Conservation (phyloP, 345 rosid genomes). For the Syzygium grande region DNA sequence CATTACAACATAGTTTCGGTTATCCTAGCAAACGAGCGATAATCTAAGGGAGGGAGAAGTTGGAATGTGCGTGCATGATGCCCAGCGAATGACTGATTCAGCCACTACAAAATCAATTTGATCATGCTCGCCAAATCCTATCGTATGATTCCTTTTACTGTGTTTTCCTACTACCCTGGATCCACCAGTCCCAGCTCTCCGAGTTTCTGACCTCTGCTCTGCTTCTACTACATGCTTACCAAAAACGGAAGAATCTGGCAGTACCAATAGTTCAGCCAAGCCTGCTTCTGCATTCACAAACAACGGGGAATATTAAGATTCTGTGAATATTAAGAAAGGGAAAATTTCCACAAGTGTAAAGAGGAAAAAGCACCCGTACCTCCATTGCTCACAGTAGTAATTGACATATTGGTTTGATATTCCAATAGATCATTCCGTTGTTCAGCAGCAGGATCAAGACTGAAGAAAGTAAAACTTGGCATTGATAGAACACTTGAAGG, state of each 20-base stretch:
- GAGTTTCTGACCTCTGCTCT: slow-evolving; percentile 23
- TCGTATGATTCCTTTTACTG: slow-evolving; percentile 59
- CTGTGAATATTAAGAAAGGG: neutral
- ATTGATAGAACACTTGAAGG: slow-evolving; percentile 41
- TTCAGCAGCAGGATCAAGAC: slow-evolving; percentile 23
- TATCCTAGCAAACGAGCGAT: slow-evolving; percentile 63
- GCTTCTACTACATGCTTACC: slow-evolving; percentile 17
- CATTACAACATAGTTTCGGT: neutral
- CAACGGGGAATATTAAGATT: neutral
- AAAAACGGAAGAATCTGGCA: slow-evolving; percentile 18
- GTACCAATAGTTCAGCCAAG: slow-evolving; percentile 21
- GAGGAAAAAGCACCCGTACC: slow-evolving; percentile 20
- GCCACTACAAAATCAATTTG: slow-evolving; percentile 48
- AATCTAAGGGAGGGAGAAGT: slow-evolving; percentile 60
- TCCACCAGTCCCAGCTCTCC: slow-evolving; percentile 19
- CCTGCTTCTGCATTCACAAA: slow-evolving; percentile 20
- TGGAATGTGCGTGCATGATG: slow-evolving; percentile 70
- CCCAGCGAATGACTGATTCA: slow-evolving; percentile 74
- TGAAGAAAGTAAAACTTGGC: slow-evolving; percentile 66
- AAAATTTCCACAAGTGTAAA: neutral
- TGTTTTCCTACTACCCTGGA: slow-evolving; percentile 41
- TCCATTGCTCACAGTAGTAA: slow-evolving; percentile 14
- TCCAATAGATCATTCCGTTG: slow-evolving; percentile 4
- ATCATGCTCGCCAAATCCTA: slow-evolving; percentile 59
- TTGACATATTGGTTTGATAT: neutral